Percentiles rank a stretch among this genome's conserved stretches.
Conservation (phyloP, 192 early-diverging fungal species). For the Rhizoclosmatium globosum region DNA sequence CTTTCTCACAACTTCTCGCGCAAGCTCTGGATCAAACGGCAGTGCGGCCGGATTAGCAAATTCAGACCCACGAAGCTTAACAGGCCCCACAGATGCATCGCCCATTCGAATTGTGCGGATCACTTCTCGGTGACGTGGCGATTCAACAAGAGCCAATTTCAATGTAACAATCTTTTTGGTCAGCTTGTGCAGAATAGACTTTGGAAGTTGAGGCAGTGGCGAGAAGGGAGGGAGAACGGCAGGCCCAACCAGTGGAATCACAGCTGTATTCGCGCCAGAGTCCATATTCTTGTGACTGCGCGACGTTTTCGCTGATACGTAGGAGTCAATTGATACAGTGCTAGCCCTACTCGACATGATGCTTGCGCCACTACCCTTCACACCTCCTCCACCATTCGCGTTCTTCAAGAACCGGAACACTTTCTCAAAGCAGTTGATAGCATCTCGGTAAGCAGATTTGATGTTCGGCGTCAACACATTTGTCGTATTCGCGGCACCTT, state of each 20-base stretch:
- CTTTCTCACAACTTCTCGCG: slow-evolving; percentile 45
- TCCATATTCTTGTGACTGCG: background rate
- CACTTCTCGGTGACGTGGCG: slow-evolving; percentile 50
- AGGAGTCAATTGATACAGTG: slow-evolving; percentile 5
- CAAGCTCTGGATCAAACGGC: slow-evolving; percentile 43
- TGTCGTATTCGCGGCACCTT: slow-evolving; percentile 18
- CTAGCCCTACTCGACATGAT: slow-evolving; percentile 24
- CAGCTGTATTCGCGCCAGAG: background rate
- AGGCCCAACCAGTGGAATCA: slow-evolving; percentile 46
- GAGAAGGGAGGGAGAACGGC: slow-evolving; percentile 40
- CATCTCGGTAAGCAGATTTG: slow-evolving; percentile 52
- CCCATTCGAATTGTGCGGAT: slow-evolving; percentile 47
- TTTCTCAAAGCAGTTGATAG: slow-evolving; percentile 58
- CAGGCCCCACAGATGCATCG: background rate
- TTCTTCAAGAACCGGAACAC: slow-evolving; percentile 57
- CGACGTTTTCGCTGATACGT: slow-evolving; percentile 15
- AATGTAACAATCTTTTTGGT: slow-evolving; percentile 57
- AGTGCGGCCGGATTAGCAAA: background rate
- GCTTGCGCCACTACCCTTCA: slow-evolving; percentile 8
- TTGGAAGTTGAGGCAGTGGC: slow-evolving; percentile 48
- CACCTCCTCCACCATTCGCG: background rate
- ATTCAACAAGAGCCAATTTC: slow-evolving; percentile 55
- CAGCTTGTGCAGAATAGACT: slow-evolving; percentile 49
- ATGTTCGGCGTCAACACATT: slow-evolving; percentile 56
- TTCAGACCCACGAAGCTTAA: slow-evolving; percentile 5